Evolutionary conservation across 2,329 filamentous ascomycete species (phyloP).

Genomic region (Cercospora canescens): DNA sequence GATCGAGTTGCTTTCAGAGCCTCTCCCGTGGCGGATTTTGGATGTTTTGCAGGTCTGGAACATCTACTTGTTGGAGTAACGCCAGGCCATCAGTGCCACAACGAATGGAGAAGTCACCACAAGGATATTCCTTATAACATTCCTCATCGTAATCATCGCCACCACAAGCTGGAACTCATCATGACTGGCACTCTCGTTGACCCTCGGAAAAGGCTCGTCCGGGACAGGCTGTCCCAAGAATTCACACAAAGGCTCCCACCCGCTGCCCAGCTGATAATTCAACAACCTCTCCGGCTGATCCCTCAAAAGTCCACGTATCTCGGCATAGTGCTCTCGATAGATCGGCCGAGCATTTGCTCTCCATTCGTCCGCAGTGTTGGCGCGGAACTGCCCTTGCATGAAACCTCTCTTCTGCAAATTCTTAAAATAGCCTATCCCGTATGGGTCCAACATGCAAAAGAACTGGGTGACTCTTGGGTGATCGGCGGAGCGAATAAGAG

Average conservation of each 20-base stretch:
- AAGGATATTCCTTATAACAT: background rate
- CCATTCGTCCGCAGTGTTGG: conserved; percentile 13
- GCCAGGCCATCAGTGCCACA: background rate
- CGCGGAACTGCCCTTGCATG: conserved; percentile 20
- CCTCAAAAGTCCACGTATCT: conserved; percentile 17
- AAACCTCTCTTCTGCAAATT: conserved; percentile 13
- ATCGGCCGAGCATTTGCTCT: conserved; percentile 15
- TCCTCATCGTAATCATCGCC: conserved; percentile 2
- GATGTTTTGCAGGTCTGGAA: too few relatives aligned
- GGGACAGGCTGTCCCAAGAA: conserved; percentile 32
- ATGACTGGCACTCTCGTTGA: conserved; percentile 19
- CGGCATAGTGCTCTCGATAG: conserved; percentile 22
- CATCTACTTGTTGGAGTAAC: too few relatives aligned
- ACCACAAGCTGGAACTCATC: conserved; percentile 16
- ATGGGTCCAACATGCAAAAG: conserved; percentile 2
- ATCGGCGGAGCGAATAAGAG: conserved; percentile 15
- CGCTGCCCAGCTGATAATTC: conserved; percentile 28
- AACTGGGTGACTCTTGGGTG: background rate
- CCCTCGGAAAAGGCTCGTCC: conserved; percentile 26
- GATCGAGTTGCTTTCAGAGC: too few relatives aligned
- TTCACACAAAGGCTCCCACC: conserved; percentile 35
- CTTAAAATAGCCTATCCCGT: background rate
- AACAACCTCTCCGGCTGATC: conserved; percentile 30
- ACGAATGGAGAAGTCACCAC: background rate
- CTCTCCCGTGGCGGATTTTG: too few relatives aligned